Percentiles rank a stretch among this genome's conserved stretches.
Conservation (phyloP, 306 rosid species). For the Trifolium dubium region DNA sequence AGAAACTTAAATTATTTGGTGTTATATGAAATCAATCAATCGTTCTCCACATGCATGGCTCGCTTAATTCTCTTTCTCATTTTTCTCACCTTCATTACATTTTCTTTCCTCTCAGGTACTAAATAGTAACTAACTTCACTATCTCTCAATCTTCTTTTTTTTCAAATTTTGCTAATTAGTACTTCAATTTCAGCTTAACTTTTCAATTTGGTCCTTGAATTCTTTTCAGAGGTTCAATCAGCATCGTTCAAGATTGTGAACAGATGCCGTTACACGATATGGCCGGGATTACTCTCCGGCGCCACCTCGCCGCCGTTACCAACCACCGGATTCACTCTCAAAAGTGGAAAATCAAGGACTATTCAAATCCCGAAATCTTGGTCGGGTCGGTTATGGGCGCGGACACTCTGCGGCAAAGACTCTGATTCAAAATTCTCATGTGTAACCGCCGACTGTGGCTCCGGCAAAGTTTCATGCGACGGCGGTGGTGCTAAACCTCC, state of each 20-base stretch:
- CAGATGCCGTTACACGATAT: conserved; percentile 79
- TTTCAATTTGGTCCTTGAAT: background rate
- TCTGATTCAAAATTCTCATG: conserved; percentile 70
- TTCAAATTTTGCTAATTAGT: background rate
- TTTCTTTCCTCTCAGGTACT: conserved; percentile 70
- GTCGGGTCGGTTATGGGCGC: conserved; percentile 97
- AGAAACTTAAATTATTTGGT: conserved; percentile 57
- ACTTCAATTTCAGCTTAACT: background rate
- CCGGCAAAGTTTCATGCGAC: conserved; percentile 67
- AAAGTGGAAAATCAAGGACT: conserved; percentile 60
- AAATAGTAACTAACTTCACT: conserved; percentile 37
- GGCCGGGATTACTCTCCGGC: conserved; percentile 94
- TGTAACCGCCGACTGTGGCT: conserved; percentile 85
- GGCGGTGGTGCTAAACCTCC: conserved; percentile 97
- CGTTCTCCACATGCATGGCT: conserved; percentile 50
- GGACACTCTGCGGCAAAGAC: conserved; percentile 68
- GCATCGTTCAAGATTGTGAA: conserved; percentile 77
- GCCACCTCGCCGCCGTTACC: conserved; percentile 73
- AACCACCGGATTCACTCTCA: conserved; percentile 77
- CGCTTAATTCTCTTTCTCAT: conserved; percentile 47
- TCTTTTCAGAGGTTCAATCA: conserved; percentile 61
- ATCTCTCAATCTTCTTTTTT: background rate
- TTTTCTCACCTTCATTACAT: conserved; percentile 46
- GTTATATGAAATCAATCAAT: conserved; percentile 13
- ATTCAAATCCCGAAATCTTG: conserved; percentile 65